Base-by-base conservation (phyloP, 176 grass and related monocot genomes). In the Oryza meridionalis region DNA sequence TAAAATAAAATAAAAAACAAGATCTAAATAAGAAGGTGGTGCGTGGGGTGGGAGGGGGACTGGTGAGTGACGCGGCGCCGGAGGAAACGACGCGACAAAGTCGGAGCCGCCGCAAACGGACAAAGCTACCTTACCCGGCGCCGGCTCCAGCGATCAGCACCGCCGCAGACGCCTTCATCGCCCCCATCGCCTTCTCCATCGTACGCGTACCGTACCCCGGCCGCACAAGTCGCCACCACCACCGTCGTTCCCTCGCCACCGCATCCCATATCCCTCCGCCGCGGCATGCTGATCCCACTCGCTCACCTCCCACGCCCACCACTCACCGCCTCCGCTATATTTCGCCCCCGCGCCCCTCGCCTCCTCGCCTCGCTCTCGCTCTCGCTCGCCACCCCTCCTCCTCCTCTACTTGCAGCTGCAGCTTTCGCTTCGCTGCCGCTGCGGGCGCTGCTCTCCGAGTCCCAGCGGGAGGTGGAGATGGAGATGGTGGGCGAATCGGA, bases 401-500 rank as follows among this genome's bases (percentile, higher is more conserved):
- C 35, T 37, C 35, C 35, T 37, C 35, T 5, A 37, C 35, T 6
- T 37, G 35, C 35, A 37, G 35, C 35, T 37, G 4, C 35, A 37
- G 35, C 35, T 37, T 37, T 37, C 35, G 35, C 5, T 4, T 37
- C 35, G 35, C 35, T 37, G 35, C 35, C 35, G 68, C 75, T 80
- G 43, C 72, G 72, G 11, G 65, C 79, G 22, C 67, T 75, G 8
- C 47, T 85, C 3, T 40, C 38, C 38, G 7, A 38, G 6, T 35
- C 79, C 12, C 42, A 69, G 11, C 78, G 22, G 11, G 68, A 63
- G 4, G 66, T 66, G 15, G 77, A 45, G 33, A 69, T 66, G 15
- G 77, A 45, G 33, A 69, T 65, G 65, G 88, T 38, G 79, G 51
- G 46, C 14, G 85, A 59, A 22, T 46, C 44, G 79, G 66, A 76